Conservation (phyloP, 331 rosid species). For the Quercus tomentella region DNA sequence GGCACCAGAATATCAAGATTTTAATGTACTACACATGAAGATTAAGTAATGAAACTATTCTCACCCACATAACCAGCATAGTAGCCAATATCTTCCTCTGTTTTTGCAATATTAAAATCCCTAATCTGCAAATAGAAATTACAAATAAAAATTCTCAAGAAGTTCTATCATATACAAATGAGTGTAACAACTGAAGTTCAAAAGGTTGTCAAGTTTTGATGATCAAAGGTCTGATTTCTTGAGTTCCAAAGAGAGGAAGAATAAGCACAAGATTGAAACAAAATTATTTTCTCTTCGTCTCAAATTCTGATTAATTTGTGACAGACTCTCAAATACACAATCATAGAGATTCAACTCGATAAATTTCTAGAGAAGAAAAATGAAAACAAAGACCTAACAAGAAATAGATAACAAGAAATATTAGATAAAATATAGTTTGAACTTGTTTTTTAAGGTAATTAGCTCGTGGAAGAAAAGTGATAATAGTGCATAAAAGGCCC, state of each 20-base stretch:
- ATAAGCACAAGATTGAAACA: too few species aligned
- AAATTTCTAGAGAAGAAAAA: not conserved
- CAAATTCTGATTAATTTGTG: too few species aligned
- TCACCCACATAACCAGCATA: slow-evolving; percentile 89
- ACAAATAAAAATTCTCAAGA: not conserved
- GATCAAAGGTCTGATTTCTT: not conserved
- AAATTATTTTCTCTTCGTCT: too few species aligned
- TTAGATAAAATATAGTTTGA: too few species aligned
- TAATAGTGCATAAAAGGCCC: not conserved
- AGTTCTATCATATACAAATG: not conserved
- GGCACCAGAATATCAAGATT: not conserved
- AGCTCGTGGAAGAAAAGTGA: not conserved
- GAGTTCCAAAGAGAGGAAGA: not conserved
- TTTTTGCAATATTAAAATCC: slow-evolving; percentile 72
- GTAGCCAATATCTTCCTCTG: slow-evolving; percentile 67
- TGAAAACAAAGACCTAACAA: not conserved
- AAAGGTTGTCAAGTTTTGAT: not conserved
- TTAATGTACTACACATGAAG: not conserved
- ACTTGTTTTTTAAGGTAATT: too few species aligned
- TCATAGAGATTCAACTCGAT: not conserved
- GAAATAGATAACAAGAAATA: too few species aligned
- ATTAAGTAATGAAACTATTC: slow-evolving; percentile 12
- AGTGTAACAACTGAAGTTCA: not conserved
- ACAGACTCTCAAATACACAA: too few species aligned
- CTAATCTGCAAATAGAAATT: slow-evolving; percentile 47